Conservation (phyloP, 139 green algal species). For the Chlamydomonas urium region DNA sequence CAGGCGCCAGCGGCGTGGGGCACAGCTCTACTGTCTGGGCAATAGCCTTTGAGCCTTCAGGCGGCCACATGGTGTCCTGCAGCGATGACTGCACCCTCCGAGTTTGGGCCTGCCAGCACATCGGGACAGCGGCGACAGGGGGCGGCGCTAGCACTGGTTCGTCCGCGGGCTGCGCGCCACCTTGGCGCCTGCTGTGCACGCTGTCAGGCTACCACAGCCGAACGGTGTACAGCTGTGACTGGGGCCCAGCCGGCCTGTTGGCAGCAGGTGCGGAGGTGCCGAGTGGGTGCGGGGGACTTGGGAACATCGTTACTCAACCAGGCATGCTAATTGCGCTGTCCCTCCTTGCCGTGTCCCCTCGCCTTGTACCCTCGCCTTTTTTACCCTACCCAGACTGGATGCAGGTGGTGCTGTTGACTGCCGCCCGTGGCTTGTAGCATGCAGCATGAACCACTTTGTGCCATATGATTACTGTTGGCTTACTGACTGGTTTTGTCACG, state of each 20-base stretch:
- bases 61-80: conserved; percentile 71
- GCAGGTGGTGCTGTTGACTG: too few relatives aligned
- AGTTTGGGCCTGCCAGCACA: conserved; percentile 43
- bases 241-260: conserved; percentile 53
- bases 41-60: conserved; percentile 60
- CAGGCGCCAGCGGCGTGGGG: conserved; percentile 23
- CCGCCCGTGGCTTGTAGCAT: too few relatives aligned
- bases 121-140: conserved; percentile 1
- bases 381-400: too few relatives aligned
- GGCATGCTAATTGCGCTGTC: too few relatives aligned
- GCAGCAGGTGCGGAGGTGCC: conserved; percentile 62
- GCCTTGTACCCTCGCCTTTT: too few relatives aligned
- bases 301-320: too few relatives aligned
- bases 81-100: conserved; percentile 78
- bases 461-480: too few relatives aligned
- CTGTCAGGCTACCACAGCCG: conserved; percentile 68
- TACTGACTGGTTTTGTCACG: too few relatives aligned
- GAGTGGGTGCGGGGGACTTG: too few relatives aligned
- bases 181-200: conserved; percentile 41
- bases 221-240: conserved; percentile 78
- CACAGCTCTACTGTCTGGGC: conserved; percentile 87
- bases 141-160: neutral
- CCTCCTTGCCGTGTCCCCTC: too few relatives aligned
- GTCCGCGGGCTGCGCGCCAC: conserved; percentile 18
- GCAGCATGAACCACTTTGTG: too few relatives aligned